These are phyloP conservation scores for Malbranchea zuffiana DNA, from an alignment of 2,329 filamentous ascomycete species.

Conservation along the genomic window DNA sequence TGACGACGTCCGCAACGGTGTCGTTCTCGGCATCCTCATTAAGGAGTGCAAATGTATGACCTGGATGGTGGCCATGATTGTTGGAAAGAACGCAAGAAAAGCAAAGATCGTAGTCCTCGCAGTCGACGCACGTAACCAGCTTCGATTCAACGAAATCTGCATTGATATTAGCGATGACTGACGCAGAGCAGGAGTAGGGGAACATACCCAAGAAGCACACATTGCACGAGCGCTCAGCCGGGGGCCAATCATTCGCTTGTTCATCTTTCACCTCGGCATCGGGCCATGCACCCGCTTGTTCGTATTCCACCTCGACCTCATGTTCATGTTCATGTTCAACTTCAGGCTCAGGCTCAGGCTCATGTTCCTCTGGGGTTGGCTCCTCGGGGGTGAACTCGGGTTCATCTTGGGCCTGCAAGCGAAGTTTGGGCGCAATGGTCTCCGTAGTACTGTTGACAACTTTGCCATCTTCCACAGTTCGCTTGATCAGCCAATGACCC, in stretches of 20 bases:
- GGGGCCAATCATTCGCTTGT: slow-evolving; percentile 1
- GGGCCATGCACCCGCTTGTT: background rate
- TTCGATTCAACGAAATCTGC: slow-evolving; percentile 60
- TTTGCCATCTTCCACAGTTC: slow-evolving; percentile 63
- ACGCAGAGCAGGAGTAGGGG: background rate
- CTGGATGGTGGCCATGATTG: slow-evolving; percentile 82
- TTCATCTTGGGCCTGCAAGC: slow-evolving; percentile 21
- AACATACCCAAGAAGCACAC: slow-evolving; percentile 51
- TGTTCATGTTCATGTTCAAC: background rate
- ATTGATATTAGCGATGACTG: slow-evolving; percentile 19
- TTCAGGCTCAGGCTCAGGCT: slow-evolving; percentile 17
- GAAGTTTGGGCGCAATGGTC: slow-evolving; percentile 51
- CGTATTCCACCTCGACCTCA: background rate
- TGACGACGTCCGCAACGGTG: slow-evolving; percentile 51
- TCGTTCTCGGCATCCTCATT: slow-evolving; percentile 32
- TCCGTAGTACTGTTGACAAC: slow-evolving; percentile 81
- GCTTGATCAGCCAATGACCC: slow-evolving; percentile 90
- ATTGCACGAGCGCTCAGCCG: slow-evolving; percentile 38
- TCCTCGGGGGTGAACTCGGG: slow-evolving; percentile 16
- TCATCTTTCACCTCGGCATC: slow-evolving; percentile 6
- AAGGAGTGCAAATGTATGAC: slow-evolving; percentile 60
- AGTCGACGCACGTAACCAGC: slow-evolving; percentile 75
- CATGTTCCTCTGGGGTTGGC: slow-evolving; percentile 21
- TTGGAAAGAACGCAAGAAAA: slow-evolving; percentile 63
- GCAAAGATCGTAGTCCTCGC: slow-evolving; percentile 90